Evolutionary conservation across 2,329 filamentous ascomycete species (phyloP).

Genomic region (Clonostachys solani): DNA sequence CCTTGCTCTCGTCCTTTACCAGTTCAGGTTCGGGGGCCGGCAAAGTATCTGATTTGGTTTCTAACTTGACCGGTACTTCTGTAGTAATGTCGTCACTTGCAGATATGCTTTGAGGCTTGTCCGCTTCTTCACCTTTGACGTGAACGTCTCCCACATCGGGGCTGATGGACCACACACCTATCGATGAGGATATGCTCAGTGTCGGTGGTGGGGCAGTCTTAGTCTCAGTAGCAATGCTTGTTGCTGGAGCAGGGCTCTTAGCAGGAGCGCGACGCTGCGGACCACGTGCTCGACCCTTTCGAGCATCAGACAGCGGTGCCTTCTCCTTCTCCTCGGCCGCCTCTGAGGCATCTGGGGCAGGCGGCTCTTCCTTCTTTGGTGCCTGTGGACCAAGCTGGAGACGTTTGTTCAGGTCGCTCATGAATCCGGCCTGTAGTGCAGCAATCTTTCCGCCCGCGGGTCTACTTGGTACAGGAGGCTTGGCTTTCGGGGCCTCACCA

Average conservation of each 20-base stretch:
- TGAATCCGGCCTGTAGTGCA: slow-evolving; percentile 83
- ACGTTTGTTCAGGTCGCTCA: slow-evolving; percentile 89
- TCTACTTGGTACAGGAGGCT: slow-evolving; percentile 73
- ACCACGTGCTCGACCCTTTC: slow-evolving; percentile 85
- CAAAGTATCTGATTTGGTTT: background rate
- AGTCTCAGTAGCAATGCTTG: slow-evolving; percentile 18
- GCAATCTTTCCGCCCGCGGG: slow-evolving; percentile 84
- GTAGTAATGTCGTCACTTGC: background rate
- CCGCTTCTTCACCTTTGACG: slow-evolving; percentile 10
- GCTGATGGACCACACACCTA: slow-evolving; percentile 40
- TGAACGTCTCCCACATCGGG: slow-evolving; percentile 39
- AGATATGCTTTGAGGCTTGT: background rate
- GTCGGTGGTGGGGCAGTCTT: slow-evolving; percentile 24
- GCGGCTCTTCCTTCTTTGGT: slow-evolving; percentile 68
- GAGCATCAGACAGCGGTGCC: slow-evolving; percentile 78
- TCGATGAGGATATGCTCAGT: slow-evolving; percentile 32
- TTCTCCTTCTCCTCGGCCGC: slow-evolving; percentile 60
- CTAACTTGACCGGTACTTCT: background rate
- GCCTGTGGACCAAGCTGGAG: slow-evolving; percentile 81
- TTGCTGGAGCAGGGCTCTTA: slow-evolving; percentile 36
- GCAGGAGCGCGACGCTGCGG: slow-evolving; percentile 70
- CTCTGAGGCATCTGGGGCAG: slow-evolving; percentile 48
- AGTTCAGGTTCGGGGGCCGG: background rate
- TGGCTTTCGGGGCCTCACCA: slow-evolving; percentile 57
- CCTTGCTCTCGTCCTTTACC: background rate